Percentiles rank a stretch among this genome's conserved stretches.
These are phyloP conservation scores for Zea luxurians DNA, from an alignment of 176 grass and related monocot genomes.

Conservation along the genomic window DNA sequence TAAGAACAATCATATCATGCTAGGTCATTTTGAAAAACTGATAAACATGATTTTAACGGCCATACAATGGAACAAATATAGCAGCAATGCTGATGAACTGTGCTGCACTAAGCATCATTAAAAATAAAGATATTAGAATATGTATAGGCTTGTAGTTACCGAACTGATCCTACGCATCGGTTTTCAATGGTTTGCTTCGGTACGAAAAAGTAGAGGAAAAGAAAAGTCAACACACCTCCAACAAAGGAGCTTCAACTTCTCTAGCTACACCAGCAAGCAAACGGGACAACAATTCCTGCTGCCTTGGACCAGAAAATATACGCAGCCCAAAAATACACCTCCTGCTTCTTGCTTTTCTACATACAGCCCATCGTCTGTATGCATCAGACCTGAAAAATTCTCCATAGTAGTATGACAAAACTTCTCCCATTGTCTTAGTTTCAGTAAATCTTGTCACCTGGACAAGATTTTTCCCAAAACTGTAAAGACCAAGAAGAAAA, in stretches of 20 bases:
- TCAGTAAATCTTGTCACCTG: conserved; percentile 65
- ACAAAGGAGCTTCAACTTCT: conserved; percentile 59
- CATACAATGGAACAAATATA: conserved; percentile 6
- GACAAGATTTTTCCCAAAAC: conserved; percentile 91
- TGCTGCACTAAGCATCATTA: neutral
- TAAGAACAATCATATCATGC: conserved; percentile 25
- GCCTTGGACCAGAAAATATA: conserved; percentile 87
- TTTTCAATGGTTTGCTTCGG: conserved; percentile 20
- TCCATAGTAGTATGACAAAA: conserved; percentile 85
- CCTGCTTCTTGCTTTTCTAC: conserved; percentile 75
- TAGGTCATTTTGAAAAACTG: neutral
- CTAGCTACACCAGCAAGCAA: conserved; percentile 52
- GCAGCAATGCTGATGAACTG: conserved; percentile 11
- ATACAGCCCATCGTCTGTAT: conserved; percentile 65
- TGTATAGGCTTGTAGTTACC: neutral
- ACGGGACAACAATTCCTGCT: conserved; percentile 76
- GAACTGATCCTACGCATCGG: neutral
- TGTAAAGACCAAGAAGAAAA: conserved; percentile 89
- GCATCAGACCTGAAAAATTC: conserved; percentile 74
- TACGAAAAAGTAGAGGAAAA: conserved; percentile 16
- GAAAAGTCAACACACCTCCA: conserved; percentile 46
- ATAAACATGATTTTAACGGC: conserved; percentile 11
- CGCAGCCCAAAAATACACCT: conserved; percentile 75
- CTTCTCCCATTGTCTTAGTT: conserved; percentile 72
- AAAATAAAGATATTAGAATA: neutral